phyloP scores from a whole-genome alignment of 78 protist genomes.

The Dictyostelium capitatum region DNA sequence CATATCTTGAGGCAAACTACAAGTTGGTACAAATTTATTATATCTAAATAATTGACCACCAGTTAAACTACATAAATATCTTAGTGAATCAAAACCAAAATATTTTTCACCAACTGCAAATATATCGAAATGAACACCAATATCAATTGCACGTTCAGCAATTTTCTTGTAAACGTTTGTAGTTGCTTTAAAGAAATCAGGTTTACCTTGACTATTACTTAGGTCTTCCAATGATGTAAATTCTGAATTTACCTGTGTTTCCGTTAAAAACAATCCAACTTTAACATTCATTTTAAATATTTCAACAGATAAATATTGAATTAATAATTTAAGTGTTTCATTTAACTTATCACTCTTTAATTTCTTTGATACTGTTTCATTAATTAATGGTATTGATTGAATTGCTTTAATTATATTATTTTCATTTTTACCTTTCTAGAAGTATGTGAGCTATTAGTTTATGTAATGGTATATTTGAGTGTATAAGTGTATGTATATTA shows the following conservation, averaged over 20 bases:
- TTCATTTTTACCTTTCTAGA: slow-evolving; percentile 52
- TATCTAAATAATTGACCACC: slow-evolving; percentile 67
- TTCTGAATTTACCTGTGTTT: neutral
- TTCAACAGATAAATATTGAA: slow-evolving; percentile 23
- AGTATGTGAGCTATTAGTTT: neutral
- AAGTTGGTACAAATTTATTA: slow-evolving; percentile 23
- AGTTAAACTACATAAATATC: slow-evolving; percentile 15
- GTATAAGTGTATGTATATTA: neutral
- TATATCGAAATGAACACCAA: slow-evolving; percentile 56
- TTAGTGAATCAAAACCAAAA: slow-evolving; percentile 54
- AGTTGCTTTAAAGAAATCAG: slow-evolving; percentile 39
- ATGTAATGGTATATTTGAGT: neutral
- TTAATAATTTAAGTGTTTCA: neutral
- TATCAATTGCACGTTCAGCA: slow-evolving; percentile 15
- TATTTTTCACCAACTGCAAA: slow-evolving; percentile 21
- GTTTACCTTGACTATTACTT: neutral
- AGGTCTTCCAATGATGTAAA: slow-evolving; percentile 20
- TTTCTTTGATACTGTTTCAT: neutral
- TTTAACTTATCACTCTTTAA: neutral
- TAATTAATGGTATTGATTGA: slow-evolving; percentile 6
- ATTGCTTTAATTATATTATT: slow-evolving; percentile 41
- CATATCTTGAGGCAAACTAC: slow-evolving; percentile 60
- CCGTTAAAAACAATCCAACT: slow-evolving; percentile 11
- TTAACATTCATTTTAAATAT: neutral
- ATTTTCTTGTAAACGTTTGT: slow-evolving; percentile 5